A percentile compares a stretch with the other conserved stretches of the same genome.
Evolutionary conservation across 2,329 filamentous ascomycete genomes (phyloP).

Genomic region (Neonectria neomacrospora): DNA sequence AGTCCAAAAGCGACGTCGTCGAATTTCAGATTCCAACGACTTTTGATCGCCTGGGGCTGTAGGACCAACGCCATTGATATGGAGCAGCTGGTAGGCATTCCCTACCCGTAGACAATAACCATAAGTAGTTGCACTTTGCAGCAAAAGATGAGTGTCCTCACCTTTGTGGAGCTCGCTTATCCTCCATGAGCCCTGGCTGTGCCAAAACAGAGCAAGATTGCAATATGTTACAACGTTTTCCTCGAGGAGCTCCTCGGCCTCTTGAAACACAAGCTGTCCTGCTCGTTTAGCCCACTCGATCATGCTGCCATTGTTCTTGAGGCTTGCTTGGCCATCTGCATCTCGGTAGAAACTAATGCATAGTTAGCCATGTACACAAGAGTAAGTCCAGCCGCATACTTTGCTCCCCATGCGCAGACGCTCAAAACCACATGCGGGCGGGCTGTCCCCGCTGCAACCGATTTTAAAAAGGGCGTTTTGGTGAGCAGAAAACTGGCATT

Average conservation of each 20-base stretch:
- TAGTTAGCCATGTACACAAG: not conserved
- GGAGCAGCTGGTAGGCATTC: conserved; percentile 33
- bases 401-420: conserved; percentile 37
- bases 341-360: conserved; percentile 32
- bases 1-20: conserved; percentile 30
- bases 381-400: conserved; percentile 3
- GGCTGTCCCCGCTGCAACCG: not conserved
- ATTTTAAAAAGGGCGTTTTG: conserved; percentile 1
- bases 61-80: conserved; percentile 16
- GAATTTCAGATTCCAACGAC: conserved; percentile 2
- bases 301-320: conserved; percentile 20
- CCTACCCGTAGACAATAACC: not conserved
- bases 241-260: conserved; percentile 21
- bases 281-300: conserved; percentile 30
- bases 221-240: conserved; percentile 34
- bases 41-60: not conserved
- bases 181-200: conserved; percentile 38
- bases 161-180: conserved; percentile 38
- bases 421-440: conserved; percentile 26
- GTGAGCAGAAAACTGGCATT: conserved; percentile 29
- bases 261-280: conserved; percentile 24
- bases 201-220: conserved; percentile 37
- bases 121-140: too few relatives aligned
- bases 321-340: rapidly evolving
- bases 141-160: not conserved